phyloP scores from a whole-genome alignment of 1,284 basidiomycete genomes.

The Fomitopsis pinicola region DNA sequence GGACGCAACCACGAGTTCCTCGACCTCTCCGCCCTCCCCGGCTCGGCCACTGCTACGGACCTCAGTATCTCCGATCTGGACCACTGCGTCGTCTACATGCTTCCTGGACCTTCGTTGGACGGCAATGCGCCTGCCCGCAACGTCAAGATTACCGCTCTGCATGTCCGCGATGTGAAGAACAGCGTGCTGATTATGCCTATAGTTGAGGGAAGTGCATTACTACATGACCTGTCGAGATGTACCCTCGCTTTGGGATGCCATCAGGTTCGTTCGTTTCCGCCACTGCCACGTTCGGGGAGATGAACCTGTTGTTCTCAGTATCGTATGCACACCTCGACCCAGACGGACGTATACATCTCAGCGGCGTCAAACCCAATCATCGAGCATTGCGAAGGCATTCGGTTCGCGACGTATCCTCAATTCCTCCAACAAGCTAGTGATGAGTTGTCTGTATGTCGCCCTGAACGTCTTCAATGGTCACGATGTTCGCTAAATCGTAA shows the following conservation, averaged over 20 bases:
- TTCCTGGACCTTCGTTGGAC: constrained; percentile 21
- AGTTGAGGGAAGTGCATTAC: constrained; percentile 64
- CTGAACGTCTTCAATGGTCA: neutral
- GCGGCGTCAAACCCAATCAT: constrained; percentile 72
- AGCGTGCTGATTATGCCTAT: constrained; percentile 60
- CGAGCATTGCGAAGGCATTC: constrained; percentile 59
- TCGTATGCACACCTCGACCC: constrained; percentile 69
- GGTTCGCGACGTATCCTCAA: constrained; percentile 57
- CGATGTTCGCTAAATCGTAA: neutral
- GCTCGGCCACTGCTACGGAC: constrained; percentile 36
- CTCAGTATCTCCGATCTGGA: constrained; percentile 56
- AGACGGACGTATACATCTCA: constrained; percentile 58
- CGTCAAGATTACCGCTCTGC: constrained; percentile 49
- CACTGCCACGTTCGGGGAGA: neutral
- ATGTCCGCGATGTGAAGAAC: constrained; percentile 50
- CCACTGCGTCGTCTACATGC: constrained; percentile 65
- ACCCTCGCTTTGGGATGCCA: constrained; percentile 68
- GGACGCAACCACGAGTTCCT: constrained; percentile 18
- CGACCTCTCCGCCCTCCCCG: constrained; percentile 19
- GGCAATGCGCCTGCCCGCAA: constrained; percentile 9
- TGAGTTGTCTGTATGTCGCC: neutral
- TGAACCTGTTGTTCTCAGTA: constrained; percentile 43
- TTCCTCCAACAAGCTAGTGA: constrained; percentile 12
- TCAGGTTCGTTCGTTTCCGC: constrained; percentile 47
- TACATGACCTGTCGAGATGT: constrained; percentile 58